Evolutionary conservation across 139 green algal genomes (phyloP).

Genomic region (Asterochloris erici): DNA sequence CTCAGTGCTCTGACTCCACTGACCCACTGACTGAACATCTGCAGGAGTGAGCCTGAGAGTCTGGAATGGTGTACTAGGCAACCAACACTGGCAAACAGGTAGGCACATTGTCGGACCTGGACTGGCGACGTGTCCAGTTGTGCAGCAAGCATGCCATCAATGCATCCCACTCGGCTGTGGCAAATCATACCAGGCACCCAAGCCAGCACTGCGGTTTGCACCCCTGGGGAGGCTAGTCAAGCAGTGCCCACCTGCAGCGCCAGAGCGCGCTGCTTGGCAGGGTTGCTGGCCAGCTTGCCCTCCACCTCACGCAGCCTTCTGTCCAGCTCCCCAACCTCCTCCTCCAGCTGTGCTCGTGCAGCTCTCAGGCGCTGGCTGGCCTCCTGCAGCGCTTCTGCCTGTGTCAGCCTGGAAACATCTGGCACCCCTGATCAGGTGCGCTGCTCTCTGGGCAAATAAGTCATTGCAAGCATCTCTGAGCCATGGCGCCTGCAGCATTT

Average conservation of each 20-base stretch:
- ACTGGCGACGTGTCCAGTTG: too few species aligned
- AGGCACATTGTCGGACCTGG: too few species aligned
- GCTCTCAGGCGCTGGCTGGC: conserved; percentile 24
- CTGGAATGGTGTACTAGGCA: too few species aligned
- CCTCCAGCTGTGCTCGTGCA: conserved; percentile 47
- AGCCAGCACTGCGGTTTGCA: too few species aligned
- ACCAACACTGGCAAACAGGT: too few species aligned
- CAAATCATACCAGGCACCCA: too few species aligned
- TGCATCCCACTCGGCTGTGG: too few species aligned
- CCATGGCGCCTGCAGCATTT: neutral
- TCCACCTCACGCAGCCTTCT: conserved; percentile 21
- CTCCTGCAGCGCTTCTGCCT: neutral
- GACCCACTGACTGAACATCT: too few species aligned
- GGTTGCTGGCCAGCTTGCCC: conserved; percentile 55
- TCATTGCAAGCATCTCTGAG: neutral
- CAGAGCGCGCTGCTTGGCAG: conserved; percentile 63
- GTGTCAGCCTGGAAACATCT: neutral
- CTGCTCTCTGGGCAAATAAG: neutral
- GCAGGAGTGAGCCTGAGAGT: too few species aligned
- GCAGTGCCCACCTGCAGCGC: conserved; percentile 33
- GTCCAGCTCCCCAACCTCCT: conserved; percentile 39
- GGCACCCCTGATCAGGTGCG: neutral
- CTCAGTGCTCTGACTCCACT: too few species aligned
- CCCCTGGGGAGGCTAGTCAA: neutral
- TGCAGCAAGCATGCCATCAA: too few species aligned